These are phyloP conservation scores for Cenchrus fungigraminus DNA, from an alignment of 176 grass and related monocot genomes.

Conservation along the genomic window DNA sequence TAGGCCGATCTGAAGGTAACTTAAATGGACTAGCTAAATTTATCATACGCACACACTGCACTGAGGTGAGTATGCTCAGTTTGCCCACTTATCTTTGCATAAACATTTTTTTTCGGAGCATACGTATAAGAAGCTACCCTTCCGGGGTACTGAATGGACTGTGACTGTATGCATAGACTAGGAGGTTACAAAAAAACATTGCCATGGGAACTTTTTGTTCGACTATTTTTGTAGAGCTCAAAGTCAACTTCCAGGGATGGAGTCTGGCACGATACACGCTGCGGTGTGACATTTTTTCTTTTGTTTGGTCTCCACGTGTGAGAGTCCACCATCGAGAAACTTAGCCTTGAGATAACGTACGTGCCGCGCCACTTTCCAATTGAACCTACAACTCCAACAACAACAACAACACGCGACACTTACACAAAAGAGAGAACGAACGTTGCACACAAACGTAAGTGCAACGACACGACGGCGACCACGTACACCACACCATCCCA, in stretches of 20 bases:
- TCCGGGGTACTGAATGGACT: too few species aligned
- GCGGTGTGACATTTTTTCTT: neutral
- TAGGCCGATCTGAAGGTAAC: too few species aligned
- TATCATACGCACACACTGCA: too few species aligned
- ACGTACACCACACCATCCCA: too few species aligned
- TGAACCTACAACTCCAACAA: neutral
- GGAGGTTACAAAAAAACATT: too few species aligned
- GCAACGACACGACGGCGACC: neutral
- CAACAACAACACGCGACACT: neutral
- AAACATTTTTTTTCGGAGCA: too few species aligned
- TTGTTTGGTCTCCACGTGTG: neutral
- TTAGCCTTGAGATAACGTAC: neutral
- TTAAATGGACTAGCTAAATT: too few species aligned
- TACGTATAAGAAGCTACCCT: too few species aligned
- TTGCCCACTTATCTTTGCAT: too few species aligned
- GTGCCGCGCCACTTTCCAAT: neutral
- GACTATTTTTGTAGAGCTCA: neutral
- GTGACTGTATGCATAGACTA: too few species aligned
- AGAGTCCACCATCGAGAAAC: neutral
- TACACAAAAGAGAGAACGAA: neutral
- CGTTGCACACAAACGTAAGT: neutral
- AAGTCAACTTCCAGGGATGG: constrained; percentile 10
- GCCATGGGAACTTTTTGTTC: neutral
- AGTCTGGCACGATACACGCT: neutral
- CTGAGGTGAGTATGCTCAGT: too few species aligned